A percentile compares a stretch with the other conserved stretches of the same genome.
These are phyloP conservation scores for Ustilago cynodontis DNA, from an alignment of 1,284 basidiomycete genomes.

Conservation along the genomic window DNA sequence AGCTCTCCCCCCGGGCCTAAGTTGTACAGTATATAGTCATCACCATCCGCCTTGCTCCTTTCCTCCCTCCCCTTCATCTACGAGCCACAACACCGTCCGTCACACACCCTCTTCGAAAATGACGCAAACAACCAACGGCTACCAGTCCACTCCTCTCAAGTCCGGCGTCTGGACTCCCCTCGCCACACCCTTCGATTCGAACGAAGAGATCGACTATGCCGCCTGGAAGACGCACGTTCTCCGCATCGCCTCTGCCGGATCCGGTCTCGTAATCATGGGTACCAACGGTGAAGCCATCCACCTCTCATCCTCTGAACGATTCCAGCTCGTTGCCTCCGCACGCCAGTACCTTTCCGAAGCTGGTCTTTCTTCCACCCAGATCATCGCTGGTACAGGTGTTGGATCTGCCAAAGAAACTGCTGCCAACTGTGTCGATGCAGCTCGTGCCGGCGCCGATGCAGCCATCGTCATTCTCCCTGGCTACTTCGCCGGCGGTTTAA, in stretches of 20 bases:
- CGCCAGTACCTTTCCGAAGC: constrained; percentile 79
- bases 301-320: constrained; percentile 80
- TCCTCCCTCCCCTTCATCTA: neutral
- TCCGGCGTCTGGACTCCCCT: constrained; percentile 87
- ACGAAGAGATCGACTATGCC: constrained; percentile 84
- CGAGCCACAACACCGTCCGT: neutral
- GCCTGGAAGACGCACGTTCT: constrained; percentile 81
- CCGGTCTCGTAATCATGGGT: constrained; percentile 81
- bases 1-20: neutral
- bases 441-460: constrained; percentile 84
- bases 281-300: constrained; percentile 86
- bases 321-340: constrained; percentile 78
- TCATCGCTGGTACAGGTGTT: constrained; percentile 84
- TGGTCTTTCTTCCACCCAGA: constrained; percentile 76
- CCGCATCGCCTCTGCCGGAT: constrained; percentile 79
- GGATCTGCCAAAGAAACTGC: constrained; percentile 85
- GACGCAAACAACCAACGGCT: constrained; percentile 38
- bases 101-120: constrained; percentile 5
- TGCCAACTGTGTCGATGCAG: constrained; percentile 79
- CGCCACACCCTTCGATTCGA: constrained; percentile 83
- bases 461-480: constrained; percentile 85
- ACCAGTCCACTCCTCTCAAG: constrained; percentile 46
- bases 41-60: neutral
- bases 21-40: constrained; percentile 8
- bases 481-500: constrained; percentile 83